Percentiles rank a stretch among this genome's conserved stretches.
Conservation (phyloP, 2,329 filamentous ascomycete species). For the Endocalyx cinctus region DNA sequence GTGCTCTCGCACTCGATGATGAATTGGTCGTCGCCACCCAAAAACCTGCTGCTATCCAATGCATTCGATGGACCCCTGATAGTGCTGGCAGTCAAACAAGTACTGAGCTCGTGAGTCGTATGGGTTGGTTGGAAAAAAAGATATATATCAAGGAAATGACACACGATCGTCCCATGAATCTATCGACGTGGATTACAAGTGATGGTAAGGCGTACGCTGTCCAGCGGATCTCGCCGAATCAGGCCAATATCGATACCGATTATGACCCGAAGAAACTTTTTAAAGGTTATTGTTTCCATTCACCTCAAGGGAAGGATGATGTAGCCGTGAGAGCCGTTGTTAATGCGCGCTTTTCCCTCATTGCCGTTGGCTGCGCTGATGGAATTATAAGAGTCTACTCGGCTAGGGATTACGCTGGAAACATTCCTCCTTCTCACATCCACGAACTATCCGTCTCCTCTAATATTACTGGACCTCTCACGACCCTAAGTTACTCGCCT, state of each 20-base stretch:
- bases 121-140: constrained; percentile 80
- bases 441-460: constrained; percentile 66
- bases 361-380: constrained; percentile 78
- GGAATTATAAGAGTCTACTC: constrained; percentile 85
- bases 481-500: constrained; percentile 78
- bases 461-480: constrained; percentile 64
- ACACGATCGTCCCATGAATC: constrained; percentile 92
- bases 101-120: constrained; percentile 83
- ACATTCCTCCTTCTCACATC: constrained; percentile 81
- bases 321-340: constrained; percentile 73
- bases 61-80: constrained; percentile 90
- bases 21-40: constrained; percentile 87
- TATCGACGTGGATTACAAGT: constrained; percentile 85
- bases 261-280: constrained; percentile 65
- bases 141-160: constrained; percentile 77
- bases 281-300: constrained; percentile 86
- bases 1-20: constrained; percentile 82
- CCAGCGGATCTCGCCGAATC: constrained; percentile 55
- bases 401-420: constrained; percentile 87
- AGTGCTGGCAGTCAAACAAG: constrained; percentile 77
- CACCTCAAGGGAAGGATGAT: constrained; percentile 54
- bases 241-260: constrained; percentile 37
- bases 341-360: constrained; percentile 90
- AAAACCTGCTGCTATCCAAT: constrained; percentile 92
- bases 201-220: constrained; percentile 89